A percentile compares a stretch with the other conserved stretches of the same genome.
Evolutionary conservation across 78 protist species (phyloP).

Genomic region (Dictyostelium citrinum): DNA sequence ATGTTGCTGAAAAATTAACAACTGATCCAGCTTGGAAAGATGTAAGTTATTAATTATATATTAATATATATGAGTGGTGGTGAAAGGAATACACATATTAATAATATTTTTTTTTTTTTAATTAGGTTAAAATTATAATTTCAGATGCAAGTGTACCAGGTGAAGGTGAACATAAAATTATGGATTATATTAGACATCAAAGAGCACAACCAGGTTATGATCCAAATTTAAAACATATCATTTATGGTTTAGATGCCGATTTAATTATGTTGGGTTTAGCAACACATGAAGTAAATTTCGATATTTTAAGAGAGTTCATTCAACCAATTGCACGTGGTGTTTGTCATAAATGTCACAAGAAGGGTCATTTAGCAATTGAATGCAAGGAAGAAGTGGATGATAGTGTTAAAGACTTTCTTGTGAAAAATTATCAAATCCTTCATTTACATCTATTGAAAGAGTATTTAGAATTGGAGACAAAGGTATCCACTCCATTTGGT

Average conservation of each 20-base stretch:
- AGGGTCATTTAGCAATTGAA: not conserved
- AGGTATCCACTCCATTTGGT: constrained; percentile 39
- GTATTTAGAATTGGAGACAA: constrained; percentile 67
- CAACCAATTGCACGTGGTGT: not conserved
- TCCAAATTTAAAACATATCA: constrained; percentile 82
- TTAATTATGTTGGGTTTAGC: constrained; percentile 97
- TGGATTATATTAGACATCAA: constrained; percentile 91
- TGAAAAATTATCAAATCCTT: constrained; percentile 49
- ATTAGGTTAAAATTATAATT: constrained; percentile 55
- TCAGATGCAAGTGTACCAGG: constrained; percentile 80
- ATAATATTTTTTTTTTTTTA: not conserved
- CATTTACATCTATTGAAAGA: constrained; percentile 63
- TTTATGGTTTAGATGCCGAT: constrained; percentile 98
- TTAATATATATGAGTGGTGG: too few relatives aligned
- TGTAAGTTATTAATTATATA: constrained; percentile 9
- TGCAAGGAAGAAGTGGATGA: not conserved
- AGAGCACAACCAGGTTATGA: constrained; percentile 81
- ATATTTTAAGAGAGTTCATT: constrained; percentile 91
- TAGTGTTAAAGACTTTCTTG: constrained; percentile 13
- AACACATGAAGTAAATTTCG: constrained; percentile 96
- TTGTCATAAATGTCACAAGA: not conserved
- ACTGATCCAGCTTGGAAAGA: constrained; percentile 82
- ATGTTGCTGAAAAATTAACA: constrained; percentile 64
- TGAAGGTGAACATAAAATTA: constrained; percentile 98
- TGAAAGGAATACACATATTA: too few relatives aligned